Base-by-base conservation (phyloP, 2,329 filamentous ascomycete species). In the Rasamsonia emersonii region DNA sequence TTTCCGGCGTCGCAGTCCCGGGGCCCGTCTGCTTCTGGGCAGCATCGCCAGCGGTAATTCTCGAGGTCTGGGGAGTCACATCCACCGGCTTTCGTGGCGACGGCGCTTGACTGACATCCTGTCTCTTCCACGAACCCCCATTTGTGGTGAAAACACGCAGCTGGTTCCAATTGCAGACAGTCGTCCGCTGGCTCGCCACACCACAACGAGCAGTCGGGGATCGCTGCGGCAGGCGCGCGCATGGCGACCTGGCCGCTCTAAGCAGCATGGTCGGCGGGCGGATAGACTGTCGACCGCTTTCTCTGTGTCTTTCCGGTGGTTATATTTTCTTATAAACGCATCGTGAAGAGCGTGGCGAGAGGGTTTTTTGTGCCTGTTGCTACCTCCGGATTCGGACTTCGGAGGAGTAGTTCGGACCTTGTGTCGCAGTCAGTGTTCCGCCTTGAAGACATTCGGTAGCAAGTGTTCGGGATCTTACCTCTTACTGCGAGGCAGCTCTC, bases 161-260 rank as follows among this genome's bases (percentile, higher is more conserved):
- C 33, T 54, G 55, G 14, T 41, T 37, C 32, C 41, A 41, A 40
- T 43, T 39, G 31, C 40, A 40, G 18, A 48, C 25, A 31, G 38
- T 40, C 25, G 39, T 40, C 42, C 47, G 43, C 38, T 37, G 42
- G 30, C 43, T 45, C 33, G 44, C 40, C 39, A 46, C 36, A 37
- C 47, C 41, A 38, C 42, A 41, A 42, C 41, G 41, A 38, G 41
- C 43, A 41, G 39, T 37, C 37, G 40, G 35, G 35, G 47, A 44
- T 38, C 45, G 54, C 39, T 43, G 38, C 26, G 52, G 45, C 43
- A 45, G 38, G 30, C 53, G 50, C 51, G 45, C 49, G 38, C 54
- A 54, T 34, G 48, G 50, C 42, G 51, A 47, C 40, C 52, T 53
- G 23, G 49, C 50, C 36, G 55, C 52, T 51, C 53, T 50, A 43